Evolutionary conservation across 352 stramenopile genomes (phyloP).

Genomic region (Pythium chondricola): DNA sequence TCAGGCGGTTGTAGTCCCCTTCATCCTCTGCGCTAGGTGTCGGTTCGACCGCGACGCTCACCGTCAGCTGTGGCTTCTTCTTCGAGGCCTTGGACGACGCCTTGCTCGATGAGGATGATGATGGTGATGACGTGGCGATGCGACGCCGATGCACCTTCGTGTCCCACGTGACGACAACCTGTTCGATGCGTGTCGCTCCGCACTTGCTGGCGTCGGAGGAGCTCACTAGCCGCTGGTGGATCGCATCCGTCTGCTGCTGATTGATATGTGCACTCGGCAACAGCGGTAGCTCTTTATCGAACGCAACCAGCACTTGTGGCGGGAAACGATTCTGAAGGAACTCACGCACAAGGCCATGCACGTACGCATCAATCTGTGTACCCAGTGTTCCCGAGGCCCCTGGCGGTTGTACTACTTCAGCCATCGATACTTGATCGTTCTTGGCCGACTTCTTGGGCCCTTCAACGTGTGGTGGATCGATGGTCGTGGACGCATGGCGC

Average conservation of each 20-base stretch:
- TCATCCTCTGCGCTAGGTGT: not conserved
- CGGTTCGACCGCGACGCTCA: slow-evolving; percentile 9
- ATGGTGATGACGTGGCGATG: slow-evolving; percentile 28
- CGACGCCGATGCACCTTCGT: not conserved
- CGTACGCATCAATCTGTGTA: too few species aligned
- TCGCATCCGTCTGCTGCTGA: too few species aligned
- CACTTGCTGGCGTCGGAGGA: not conserved
- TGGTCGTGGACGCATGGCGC: not conserved
- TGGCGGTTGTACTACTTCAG: too few species aligned
- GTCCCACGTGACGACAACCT: slow-evolving; percentile 29
- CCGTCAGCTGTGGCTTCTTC: slow-evolving; percentile 17
- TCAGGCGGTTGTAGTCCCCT: slow-evolving; percentile 42
- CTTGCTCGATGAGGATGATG: not conserved
- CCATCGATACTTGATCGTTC: too few species aligned
- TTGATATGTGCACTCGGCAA: not conserved
- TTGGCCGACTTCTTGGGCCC: not conserved
- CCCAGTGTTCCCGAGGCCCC: too few species aligned
- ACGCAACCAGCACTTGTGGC: slow-evolving; percentile 18
- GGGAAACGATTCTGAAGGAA: slow-evolving; percentile 44
- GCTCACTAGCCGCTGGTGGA: not conserved
- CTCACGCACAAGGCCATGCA: slow-evolving; percentile 55
- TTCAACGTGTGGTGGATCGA: not conserved
- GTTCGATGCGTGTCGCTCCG: slow-evolving; percentile 22
- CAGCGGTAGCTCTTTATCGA: slow-evolving; percentile 5
- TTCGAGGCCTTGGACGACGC: slow-evolving; percentile 1